A percentile compares a stretch with the other conserved stretches of the same genome.
Evolutionary conservation across 148 eudicot species (phyloP).

Genomic region (Nepenthes mirabilis): DNA sequence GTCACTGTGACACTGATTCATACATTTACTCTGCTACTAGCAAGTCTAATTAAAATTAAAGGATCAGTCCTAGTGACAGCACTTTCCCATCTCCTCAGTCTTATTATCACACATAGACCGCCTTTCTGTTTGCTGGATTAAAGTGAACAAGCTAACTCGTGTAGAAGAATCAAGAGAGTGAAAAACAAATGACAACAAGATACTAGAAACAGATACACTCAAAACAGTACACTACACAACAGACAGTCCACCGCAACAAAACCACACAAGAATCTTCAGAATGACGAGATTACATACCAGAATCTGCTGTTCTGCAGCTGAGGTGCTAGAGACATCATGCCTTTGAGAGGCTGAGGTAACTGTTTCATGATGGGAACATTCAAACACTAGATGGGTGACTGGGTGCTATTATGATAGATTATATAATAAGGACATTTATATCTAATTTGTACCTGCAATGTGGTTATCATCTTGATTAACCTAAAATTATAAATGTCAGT

Average conservation of each 20-base stretch:
- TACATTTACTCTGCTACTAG: too few species aligned
- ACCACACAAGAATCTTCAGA: not conserved
- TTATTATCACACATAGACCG: too few species aligned
- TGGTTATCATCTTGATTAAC: constrained; percentile 19
- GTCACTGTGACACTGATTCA: too few species aligned
- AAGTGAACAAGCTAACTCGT: too few species aligned
- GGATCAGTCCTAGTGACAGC: too few species aligned
- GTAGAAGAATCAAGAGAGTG: too few species aligned
- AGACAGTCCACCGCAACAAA: not conserved
- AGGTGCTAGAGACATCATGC: constrained; percentile 49
- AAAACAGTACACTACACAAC: too few species aligned
- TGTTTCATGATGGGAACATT: not conserved
- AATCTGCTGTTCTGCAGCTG: constrained; percentile 86
- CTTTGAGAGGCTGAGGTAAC: constrained; percentile 34
- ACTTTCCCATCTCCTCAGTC: too few species aligned
- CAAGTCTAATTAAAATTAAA: too few species aligned
- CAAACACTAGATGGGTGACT: not conserved
- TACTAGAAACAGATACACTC: not conserved
- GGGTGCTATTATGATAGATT: not conserved
- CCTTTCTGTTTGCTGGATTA: too few species aligned
- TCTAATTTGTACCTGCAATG: constrained; percentile 26
- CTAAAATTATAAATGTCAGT: constrained; percentile 11
- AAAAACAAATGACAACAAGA: not conserved
- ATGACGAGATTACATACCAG: constrained; percentile 34
- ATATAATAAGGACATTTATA: not conserved